phyloP scores from a whole-genome alignment of 192 early-diverging fungal species.

The Jimgerdemannia flammicorona region DNA sequence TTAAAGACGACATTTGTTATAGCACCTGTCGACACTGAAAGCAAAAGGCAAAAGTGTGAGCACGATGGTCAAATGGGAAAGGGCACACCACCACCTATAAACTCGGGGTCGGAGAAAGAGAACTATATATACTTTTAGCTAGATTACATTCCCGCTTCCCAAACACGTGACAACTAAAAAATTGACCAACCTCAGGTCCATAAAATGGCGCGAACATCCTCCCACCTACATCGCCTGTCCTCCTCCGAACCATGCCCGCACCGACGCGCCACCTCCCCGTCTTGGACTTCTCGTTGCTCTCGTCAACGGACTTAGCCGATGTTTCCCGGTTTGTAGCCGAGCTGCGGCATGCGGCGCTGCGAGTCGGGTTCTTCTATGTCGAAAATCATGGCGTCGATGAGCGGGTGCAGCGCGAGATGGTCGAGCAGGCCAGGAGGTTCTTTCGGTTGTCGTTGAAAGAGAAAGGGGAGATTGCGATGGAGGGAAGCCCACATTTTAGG shows the following conservation, averaged over 20 bases:
- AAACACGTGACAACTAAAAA: too few relatives aligned
- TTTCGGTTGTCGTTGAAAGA: slow-evolving; percentile 53
- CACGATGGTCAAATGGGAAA: too few relatives aligned
- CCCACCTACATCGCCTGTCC: background rate
- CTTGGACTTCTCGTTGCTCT: slow-evolving; percentile 7
- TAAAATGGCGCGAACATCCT: background rate
- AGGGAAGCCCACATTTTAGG: slow-evolving; percentile 52
- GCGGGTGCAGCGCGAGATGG: slow-evolving; percentile 21
- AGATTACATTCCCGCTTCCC: too few relatives aligned
- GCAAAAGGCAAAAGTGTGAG: too few relatives aligned
- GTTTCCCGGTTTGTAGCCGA: slow-evolving; percentile 18
- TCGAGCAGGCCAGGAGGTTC: slow-evolving; percentile 36
- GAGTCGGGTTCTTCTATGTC: slow-evolving; percentile 42
- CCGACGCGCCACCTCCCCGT: slow-evolving; percentile 4
- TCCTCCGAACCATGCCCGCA: background rate
- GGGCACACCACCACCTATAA: too few relatives aligned
- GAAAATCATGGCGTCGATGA: slow-evolving; percentile 15
- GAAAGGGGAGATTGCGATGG: slow-evolving; percentile 51
- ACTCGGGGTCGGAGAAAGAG: too few relatives aligned
- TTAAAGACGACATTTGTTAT: too few relatives aligned
- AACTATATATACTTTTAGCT: too few relatives aligned
- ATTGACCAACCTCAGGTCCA: background rate
- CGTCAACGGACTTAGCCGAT: background rate
- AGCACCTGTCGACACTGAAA: too few relatives aligned
- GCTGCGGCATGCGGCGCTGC: slow-evolving; percentile 29